phyloP scores from a whole-genome alignment of 129 eudicot species.

The Pulicaria dysenterica region DNA sequence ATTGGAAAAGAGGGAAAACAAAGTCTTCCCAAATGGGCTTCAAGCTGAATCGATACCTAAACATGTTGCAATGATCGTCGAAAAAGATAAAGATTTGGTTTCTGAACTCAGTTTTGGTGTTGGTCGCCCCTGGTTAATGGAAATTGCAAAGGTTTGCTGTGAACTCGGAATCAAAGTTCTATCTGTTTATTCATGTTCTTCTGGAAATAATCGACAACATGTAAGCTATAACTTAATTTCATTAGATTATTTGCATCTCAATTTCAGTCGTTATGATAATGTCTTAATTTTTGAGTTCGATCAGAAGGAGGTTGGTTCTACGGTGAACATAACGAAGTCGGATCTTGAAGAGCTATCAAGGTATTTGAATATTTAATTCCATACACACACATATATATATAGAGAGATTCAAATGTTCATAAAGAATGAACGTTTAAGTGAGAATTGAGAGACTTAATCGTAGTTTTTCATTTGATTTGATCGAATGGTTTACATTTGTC shows the following conservation, averaged over 20 bases:
- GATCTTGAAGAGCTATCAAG: constrained; percentile 23
- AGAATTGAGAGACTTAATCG: too few relatives aligned
- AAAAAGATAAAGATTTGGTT: neutral
- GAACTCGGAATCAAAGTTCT: constrained; percentile 30
- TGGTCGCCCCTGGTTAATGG: neutral
- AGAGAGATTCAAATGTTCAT: too few relatives aligned
- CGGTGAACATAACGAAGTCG: neutral
- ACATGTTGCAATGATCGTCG: constrained; percentile 14
- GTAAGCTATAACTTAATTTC: neutral
- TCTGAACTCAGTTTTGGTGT: too few relatives aligned
- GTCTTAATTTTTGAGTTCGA: neutral
- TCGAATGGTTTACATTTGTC: too few relatives aligned
- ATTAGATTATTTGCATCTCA: neutral
- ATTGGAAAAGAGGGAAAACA: neutral
- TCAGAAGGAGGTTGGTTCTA: constrained; percentile 14
- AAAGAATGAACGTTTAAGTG: too few relatives aligned
- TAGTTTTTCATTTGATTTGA: too few relatives aligned
- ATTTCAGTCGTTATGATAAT: neutral
- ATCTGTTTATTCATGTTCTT: constrained; percentile 7
- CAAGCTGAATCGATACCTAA: constrained; percentile 13
- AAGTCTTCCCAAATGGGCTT: neutral
- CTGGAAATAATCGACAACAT: neutral
- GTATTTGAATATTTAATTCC: neutral
- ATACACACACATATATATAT: too few relatives aligned
- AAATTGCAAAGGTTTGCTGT: constrained; percentile 12